These are phyloP conservation scores for Echinosophora koreensis DNA, from an alignment of 306 rosid genomes.

Conservation along the genomic window DNA sequence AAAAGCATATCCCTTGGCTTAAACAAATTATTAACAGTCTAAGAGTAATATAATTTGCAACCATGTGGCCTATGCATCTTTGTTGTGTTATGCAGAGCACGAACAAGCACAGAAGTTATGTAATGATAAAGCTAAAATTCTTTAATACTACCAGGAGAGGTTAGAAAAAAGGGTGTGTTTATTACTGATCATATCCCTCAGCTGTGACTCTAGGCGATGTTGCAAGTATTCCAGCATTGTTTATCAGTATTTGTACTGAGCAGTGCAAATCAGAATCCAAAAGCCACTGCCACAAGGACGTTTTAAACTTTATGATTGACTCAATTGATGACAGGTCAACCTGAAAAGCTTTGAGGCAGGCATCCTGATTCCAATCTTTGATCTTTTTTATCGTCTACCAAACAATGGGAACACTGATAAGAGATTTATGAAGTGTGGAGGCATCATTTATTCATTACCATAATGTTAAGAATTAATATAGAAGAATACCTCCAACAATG, in stretches of 20 bases:
- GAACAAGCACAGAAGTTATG: constrained; percentile 18
- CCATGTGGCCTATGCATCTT: constrained; percentile 6
- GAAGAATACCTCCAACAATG: constrained; percentile 66
- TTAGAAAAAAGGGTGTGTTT: constrained; percentile 29
- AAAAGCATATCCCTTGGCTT: constrained; percentile 5
- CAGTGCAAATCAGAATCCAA: constrained; percentile 73
- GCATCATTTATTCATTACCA: constrained; percentile 25
- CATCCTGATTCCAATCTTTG: constrained; percentile 63
- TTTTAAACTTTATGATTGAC: constrained; percentile 65
- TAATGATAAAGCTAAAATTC: constrained; percentile 17
- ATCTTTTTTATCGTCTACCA: constrained; percentile 71
- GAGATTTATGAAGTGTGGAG: constrained; percentile 3
- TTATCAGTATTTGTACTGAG: constrained; percentile 81
- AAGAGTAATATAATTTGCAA: constrained; percentile 34
- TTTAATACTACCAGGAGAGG: constrained; percentile 20
- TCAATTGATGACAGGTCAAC: constrained; percentile 73
- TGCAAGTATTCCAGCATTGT: constrained; percentile 94
- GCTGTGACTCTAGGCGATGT: constrained; percentile 74
- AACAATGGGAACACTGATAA: constrained; percentile 40
- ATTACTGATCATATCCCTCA: constrained; percentile 88
- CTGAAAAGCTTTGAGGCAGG: constrained; percentile 71
- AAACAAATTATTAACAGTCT: constrained; percentile 40
- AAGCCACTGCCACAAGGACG: constrained; percentile 80
- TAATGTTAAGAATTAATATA: constrained; percentile 1
- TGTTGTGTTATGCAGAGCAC: constrained; percentile 13